These are phyloP conservation scores for Fusarium neocosmosporiellum DNA, from an alignment of 2,329 filamentous ascomycete species.

Conservation along the genomic window DNA sequence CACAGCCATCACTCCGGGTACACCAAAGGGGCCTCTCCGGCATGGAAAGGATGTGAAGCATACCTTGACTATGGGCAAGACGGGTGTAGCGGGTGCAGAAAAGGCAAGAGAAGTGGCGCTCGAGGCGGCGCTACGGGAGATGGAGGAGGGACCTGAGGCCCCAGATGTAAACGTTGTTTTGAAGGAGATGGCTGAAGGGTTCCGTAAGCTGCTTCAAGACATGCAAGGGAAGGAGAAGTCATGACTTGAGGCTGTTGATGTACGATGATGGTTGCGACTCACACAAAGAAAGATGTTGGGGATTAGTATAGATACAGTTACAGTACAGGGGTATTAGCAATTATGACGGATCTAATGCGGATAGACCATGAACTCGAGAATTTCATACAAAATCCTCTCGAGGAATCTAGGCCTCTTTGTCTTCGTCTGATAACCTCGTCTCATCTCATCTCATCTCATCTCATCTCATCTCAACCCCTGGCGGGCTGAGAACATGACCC, in stretches of 20 bases:
- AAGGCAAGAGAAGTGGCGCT: constrained; percentile 40
- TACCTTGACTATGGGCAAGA: constrained; percentile 56
- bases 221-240: constrained; percentile 1
- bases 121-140: constrained; percentile 40
- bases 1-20: constrained; percentile 74
- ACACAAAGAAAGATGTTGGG: background rate
- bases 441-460: background rate
- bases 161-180: constrained; percentile 58
- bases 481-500: background rate
- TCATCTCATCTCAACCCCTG: too few species aligned
- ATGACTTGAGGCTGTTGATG: background rate
- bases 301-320: background rate
- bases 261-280: background rate
- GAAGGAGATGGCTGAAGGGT: constrained; percentile 52
- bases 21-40: constrained; percentile 63
- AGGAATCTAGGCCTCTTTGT: background rate
- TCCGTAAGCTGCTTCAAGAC: constrained; percentile 49
- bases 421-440: background rate
- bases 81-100: constrained; percentile 47
- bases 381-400: background rate
- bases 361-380: background rate
- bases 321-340: constrained; percentile 14
- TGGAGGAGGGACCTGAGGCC: constrained; percentile 48
- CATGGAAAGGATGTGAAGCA: constrained; percentile 63
- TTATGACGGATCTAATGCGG: constrained; percentile 4